phyloP scores from a whole-genome alignment of 2,329 filamentous ascomycete species.

The Trichoderma aggressivum region DNA sequence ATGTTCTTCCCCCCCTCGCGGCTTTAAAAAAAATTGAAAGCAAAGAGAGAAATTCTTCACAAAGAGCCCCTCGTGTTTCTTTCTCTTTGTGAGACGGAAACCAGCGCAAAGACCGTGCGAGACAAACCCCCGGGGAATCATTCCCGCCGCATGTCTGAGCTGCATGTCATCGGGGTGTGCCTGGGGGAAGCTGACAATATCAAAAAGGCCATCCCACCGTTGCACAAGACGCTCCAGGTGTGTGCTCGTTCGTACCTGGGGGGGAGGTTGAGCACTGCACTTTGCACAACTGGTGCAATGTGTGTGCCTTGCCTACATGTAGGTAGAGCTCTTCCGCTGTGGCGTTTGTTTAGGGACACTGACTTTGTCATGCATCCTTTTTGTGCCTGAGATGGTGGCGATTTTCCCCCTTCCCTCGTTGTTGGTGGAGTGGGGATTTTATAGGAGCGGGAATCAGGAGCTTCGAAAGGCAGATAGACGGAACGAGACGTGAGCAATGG shows the following conservation, averaged over 20 bases:
- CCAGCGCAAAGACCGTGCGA: not conserved
- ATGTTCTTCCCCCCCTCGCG: not conserved
- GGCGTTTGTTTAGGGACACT: not conserved
- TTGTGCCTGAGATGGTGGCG: constrained; percentile 13
- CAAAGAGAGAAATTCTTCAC: not conserved
- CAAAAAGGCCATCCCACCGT: not conserved
- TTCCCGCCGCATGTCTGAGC: constrained; percentile 11
- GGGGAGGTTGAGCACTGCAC: not conserved
- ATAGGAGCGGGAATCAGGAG: not conserved
- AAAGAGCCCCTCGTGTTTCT: constrained; percentile 4
- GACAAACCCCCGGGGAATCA: not conserved
- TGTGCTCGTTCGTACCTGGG: not conserved
- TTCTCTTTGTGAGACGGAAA: not conserved
- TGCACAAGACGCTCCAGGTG: not conserved
- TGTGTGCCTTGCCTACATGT: not conserved
- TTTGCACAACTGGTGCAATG: too few species aligned
- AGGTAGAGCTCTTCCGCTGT: not conserved
- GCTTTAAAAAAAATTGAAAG: not conserved
- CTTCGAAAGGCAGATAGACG: not conserved
- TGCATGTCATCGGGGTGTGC: constrained; percentile 7
- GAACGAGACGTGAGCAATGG: not conserved
- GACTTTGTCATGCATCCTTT: not conserved
- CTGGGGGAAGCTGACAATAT: not conserved
- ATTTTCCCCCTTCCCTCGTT: not conserved
- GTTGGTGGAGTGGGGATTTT: constrained; percentile 8